Base-by-base conservation (phyloP, 2,329 filamentous ascomycete species). In the Diaporthe vaccinii region DNA sequence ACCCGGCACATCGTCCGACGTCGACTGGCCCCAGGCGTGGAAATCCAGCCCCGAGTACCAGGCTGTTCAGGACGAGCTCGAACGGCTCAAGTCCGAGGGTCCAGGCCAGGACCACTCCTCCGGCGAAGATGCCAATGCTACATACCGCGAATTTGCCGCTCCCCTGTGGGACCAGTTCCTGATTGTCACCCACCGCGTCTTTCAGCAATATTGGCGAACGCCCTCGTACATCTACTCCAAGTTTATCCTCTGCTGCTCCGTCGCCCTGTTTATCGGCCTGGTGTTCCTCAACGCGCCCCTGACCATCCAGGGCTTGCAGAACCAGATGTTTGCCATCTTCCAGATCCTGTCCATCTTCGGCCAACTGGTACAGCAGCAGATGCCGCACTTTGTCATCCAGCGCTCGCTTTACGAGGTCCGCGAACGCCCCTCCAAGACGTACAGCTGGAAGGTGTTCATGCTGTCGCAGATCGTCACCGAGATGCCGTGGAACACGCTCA, bases 201-300 rank as follows among this genome's bases (percentile, higher is more conserved):
- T 97, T 87, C 91, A 96, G 81, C 95, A 98, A 83, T 97, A 97
- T 89, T 98, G 95, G 95, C 93, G 95, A 76, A 96, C 93, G 0
- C 95, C 95, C 0, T 90, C 92, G 7, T 98, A 98, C 86, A 96
- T 98, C 83, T 97, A 96, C 86, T 93, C 94, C 80, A 98, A 98
- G 87, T 82, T 88, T 0, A 86, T 89, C 1, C 91, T 97, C 25
- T 95, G 92, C 81, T 85, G 89, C 34, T 84, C 92, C 22, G 85
- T 90, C 46, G 85, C 92, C 5, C 88, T 97, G 17, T 97, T 96
- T 83, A 94, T 97, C 80, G 95, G 94, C 41, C 95, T 96, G 83
- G 92, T 93, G 72, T 95, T 97, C 84, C 94, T 90, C 88, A 89
- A 91, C 55, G 91, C 93, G 1, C 90, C 91, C 41, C 92, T 92